Percentiles rank a stretch among this genome's conserved stretches.
phyloP scores from a whole-genome alignment of 306 rosid species.

The Casuarina cunninghamiana region DNA sequence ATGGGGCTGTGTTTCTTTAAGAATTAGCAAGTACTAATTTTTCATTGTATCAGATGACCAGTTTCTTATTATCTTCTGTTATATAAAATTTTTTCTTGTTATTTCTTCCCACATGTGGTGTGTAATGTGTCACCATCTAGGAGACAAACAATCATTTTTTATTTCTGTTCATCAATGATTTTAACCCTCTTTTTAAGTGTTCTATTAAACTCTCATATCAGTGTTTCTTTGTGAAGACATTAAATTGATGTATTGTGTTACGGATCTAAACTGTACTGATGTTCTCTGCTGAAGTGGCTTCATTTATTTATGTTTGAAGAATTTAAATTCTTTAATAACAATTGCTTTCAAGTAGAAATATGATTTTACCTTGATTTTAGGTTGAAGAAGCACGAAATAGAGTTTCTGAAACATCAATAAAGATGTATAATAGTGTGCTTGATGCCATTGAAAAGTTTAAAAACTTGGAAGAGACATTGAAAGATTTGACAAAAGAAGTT shows the following conservation, averaged over 20 bases:
- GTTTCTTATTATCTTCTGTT: too few species aligned
- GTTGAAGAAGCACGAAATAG: slow-evolving; percentile 76
- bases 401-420: slow-evolving; percentile 80
- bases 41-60: too few species aligned
- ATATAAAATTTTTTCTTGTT: too few species aligned
- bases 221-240: background rate
- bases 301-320: background rate
- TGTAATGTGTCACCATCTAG: too few species aligned
- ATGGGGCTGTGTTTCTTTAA: too few species aligned
- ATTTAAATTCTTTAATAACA: background rate
- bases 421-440: slow-evolving; percentile 84
- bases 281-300: too few species aligned
- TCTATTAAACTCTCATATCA: background rate
- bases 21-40: too few species aligned
- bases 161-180: too few species aligned
- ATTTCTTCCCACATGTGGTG: too few species aligned
- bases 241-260: background rate
- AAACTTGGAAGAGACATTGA: slow-evolving; percentile 75
- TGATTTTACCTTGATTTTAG: slow-evolving; percentile 45
- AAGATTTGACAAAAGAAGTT: slow-evolving; percentile 81
- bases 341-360: slow-evolving; percentile 19
- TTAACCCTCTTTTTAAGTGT: background rate
- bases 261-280: background rate
- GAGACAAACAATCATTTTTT: background rate
- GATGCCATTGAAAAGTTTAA: slow-evolving; percentile 90